Base-by-base conservation (phyloP, 345 rosid genomes). In the Chamaenerion angustifolium region DNA sequence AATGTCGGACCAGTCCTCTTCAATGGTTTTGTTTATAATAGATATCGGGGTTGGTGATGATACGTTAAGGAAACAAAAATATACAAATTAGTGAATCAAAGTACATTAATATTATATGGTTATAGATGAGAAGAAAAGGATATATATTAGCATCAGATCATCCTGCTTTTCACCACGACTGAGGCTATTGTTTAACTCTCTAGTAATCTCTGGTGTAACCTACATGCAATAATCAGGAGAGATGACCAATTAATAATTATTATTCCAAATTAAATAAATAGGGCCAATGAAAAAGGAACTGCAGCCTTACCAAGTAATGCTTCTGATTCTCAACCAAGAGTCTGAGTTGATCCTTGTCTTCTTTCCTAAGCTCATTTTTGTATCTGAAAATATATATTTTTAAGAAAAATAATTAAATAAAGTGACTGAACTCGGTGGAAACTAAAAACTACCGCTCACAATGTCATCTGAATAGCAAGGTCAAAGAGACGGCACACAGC, bases 1-100 rank as follows among this genome's bases (percentile, higher is more conserved):
- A 62, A 92, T 78, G 62, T 92, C 96, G 60, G 79, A 82, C 65
- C 84, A 69, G 65, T 92, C 96, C 76, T 92, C 99, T 69, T 79
- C 72, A 11, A 81, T 85, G 0, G 89, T 68, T 40, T 76, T 86
- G 67, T 79, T 85, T 55, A 78, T 71, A 53, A 77, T 79, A 16
- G 74, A 69, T 48, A 78, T 65, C 13, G 84, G 70, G 41, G 74
- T 49, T 55, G 70, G 95, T 86, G 61, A 64, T 10, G 35, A 49
- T 4, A 40, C 31, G 88, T 90, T 63, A 86, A 86, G 88, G 87
- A 70, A 61, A 63, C 49, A 54, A 42, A 40, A 7, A 14, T 12
- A 11, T 11, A 12, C n/a, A 27, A 3, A 19, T 42, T 17, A 17
- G 16, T 16, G 16, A 17, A 21, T 19, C 18, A 10, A 43, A 35